Percentiles rank a stretch among this genome's conserved stretches.
These are phyloP conservation scores for Chrysochromulina tobinii DNA, from an alignment of 78 protist genomes.

Conservation along the genomic window DNA sequence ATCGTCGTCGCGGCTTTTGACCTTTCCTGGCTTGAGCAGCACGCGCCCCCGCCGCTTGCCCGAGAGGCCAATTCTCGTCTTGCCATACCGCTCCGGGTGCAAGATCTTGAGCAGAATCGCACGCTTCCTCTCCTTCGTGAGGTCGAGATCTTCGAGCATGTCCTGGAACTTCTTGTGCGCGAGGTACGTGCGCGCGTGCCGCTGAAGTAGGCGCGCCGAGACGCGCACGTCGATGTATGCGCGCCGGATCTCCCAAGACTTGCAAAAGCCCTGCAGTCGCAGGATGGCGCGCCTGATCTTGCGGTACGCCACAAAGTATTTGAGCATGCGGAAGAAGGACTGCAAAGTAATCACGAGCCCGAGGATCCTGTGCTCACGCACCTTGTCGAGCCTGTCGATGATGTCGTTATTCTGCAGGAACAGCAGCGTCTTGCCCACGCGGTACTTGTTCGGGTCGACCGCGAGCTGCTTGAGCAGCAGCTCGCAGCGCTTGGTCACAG, in stretches of 20 bases:
- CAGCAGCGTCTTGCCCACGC: conserved; percentile 8
- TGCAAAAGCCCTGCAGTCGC: background rate
- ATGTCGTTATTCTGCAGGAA: background rate
- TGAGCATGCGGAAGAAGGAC: no score
- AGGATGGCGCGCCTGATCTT: background rate
- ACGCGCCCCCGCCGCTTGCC: background rate
- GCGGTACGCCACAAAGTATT: no score
- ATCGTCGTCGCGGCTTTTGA: background rate
- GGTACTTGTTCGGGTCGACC: background rate
- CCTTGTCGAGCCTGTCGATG: background rate
- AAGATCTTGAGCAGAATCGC: background rate
- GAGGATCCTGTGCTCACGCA: background rate
- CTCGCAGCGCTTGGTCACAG: background rate
- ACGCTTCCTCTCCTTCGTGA: background rate
- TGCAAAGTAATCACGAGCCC: background rate
- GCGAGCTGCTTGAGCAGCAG: background rate
- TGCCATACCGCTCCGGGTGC: background rate
- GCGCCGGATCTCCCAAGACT: background rate
- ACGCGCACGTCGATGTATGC: background rate
- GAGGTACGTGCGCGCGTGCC: background rate
- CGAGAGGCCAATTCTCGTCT: background rate
- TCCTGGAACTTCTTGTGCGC: background rate
- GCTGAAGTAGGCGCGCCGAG: background rate
- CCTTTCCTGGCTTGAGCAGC: background rate
- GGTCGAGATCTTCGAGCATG: background rate